Conservation (phyloP, 306 rosid species). For the Quercus mongolica region DNA sequence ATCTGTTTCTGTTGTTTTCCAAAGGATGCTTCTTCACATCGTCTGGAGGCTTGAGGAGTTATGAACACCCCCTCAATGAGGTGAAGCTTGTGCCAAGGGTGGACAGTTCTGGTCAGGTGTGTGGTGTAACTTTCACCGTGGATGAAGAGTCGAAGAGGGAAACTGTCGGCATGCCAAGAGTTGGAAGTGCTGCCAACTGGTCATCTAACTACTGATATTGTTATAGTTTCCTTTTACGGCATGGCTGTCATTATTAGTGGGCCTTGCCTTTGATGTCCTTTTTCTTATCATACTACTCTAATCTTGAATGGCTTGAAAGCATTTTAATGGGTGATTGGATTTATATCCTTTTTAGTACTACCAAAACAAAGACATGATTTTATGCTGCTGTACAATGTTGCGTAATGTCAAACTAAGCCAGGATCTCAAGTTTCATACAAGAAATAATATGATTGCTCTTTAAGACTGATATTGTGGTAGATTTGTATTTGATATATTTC, state of each 20-base stretch:
- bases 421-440: slow-evolving; percentile 27
- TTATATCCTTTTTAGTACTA: slow-evolving; percentile 17
- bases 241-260: slow-evolving; percentile 25
- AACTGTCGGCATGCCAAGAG: too few relatives aligned
- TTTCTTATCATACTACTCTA: slow-evolving; percentile 20
- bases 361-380: slow-evolving; percentile 20
- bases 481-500: not conserved
- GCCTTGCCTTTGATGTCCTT: slow-evolving; percentile 18
- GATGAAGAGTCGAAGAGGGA: too few relatives aligned
- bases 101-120: too few relatives aligned
- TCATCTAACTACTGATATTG: not conserved
- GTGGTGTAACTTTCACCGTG: too few relatives aligned
- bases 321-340: slow-evolving; percentile 11
- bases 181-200: too few relatives aligned
- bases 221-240: slow-evolving; percentile 12
- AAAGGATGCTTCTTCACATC: slow-evolving; percentile 88
- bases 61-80: too few relatives aligned
- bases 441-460: slow-evolving; percentile 37
- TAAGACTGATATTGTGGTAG: slow-evolving; percentile 1
- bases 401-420: slow-evolving; percentile 26
- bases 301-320: slow-evolving; percentile 20
- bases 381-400: slow-evolving; percentile 22
- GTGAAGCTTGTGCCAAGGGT: too few relatives aligned
- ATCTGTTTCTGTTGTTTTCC: slow-evolving; percentile 9
- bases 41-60: slow-evolving; percentile 82